Conservation (phyloP, 192 early-diverging fungal genomes). For the Funneliformis mosseae region DNA sequence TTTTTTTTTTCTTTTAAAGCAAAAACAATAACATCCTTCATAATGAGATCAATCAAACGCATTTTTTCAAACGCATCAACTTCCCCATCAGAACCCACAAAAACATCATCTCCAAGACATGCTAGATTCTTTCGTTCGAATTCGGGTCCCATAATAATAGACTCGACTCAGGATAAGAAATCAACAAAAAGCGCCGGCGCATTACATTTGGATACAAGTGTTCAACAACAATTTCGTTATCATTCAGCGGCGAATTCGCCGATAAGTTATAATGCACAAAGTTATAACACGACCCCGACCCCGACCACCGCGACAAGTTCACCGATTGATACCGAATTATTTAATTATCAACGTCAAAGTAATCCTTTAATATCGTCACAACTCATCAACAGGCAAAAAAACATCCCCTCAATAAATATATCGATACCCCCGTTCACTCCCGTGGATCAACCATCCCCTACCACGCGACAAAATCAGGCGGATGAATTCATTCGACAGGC, state of each 20-base stretch:
- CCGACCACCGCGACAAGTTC: neutral
- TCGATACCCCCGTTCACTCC: neutral
- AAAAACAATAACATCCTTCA: too few species aligned
- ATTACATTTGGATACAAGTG: neutral
- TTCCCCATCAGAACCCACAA: neutral
- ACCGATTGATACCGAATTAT: neutral
- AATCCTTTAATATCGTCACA: too few species aligned
- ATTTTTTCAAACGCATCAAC: constrained; percentile 1
- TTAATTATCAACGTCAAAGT: neutral
- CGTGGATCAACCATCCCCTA: neutral
- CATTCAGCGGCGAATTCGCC: too few species aligned
- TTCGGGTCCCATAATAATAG: neutral
- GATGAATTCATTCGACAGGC: constrained; percentile 69
- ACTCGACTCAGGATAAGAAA: neutral
- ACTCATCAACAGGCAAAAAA: too few species aligned
- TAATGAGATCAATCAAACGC: neutral
- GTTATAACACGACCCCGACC: neutral
- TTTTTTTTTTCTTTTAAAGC: too few species aligned
- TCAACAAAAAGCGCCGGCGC: neutral
- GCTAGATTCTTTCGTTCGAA: neutral
- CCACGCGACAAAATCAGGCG: constrained; percentile 34
- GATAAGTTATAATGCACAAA: neutral
- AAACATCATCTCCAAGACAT: neutral
- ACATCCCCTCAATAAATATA: too few species aligned
- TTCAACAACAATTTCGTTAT: neutral